Evolutionary conservation across 2,329 filamentous ascomycete species (phyloP).

Genomic region (Fusarium keratoplasticum): DNA sequence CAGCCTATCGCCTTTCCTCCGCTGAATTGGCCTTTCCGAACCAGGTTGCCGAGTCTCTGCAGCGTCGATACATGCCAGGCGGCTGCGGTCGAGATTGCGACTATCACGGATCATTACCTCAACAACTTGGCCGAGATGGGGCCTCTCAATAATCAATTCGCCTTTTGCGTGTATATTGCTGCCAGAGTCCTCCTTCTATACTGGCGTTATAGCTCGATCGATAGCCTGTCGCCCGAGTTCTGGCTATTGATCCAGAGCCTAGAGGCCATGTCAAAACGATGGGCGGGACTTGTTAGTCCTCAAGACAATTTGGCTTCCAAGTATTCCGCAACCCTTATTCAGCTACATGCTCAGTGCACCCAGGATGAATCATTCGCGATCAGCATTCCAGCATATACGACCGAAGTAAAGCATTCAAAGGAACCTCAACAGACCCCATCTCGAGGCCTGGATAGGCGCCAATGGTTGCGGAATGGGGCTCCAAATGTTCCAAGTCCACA

Average conservation of each 20-base stretch:
- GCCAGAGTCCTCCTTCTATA: conserved; percentile 53
- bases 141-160: conserved; percentile 52
- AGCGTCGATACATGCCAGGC: conserved; percentile 58
- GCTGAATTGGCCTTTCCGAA: conserved; percentile 47
- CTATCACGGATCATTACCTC: conserved; percentile 56
- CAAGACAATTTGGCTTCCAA: conserved; percentile 13
- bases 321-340: background rate
- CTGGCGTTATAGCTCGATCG: conserved; percentile 41
- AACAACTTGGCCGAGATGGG: conserved; percentile 43
- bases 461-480: background rate
- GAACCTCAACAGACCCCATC: background rate
- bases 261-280: conserved; percentile 37
- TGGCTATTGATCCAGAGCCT: conserved; percentile 39
- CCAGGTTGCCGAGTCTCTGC: conserved; percentile 53
- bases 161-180: conserved; percentile 57
- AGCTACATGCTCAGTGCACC: conserved; percentile 2
- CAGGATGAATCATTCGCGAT: conserved; percentile 22
- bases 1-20: conserved; percentile 58
- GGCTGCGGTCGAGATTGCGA: conserved; percentile 56
- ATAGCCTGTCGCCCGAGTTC: conserved; percentile 37
- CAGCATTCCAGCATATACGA: conserved; percentile 23
- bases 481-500: background rate
- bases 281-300: conserved; percentile 21
- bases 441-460: background rate
- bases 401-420: conserved; percentile 24